phyloP scores from a whole-genome alignment of 2,329 filamentous ascomycete species.

The Hirsutella rhossiliensis region DNA sequence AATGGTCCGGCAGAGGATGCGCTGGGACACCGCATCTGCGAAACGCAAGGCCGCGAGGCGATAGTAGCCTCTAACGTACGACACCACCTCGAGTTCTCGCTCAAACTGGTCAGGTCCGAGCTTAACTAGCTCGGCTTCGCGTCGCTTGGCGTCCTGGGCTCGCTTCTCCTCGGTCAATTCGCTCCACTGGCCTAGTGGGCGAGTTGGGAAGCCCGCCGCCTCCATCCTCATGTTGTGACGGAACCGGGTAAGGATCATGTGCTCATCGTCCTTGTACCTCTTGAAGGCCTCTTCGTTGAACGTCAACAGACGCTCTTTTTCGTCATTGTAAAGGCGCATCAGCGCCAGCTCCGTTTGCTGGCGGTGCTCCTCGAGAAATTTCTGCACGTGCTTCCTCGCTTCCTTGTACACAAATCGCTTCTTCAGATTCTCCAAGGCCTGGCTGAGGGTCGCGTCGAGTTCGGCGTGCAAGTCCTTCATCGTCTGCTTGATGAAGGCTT shows the following conservation, averaged over 20 bases:
- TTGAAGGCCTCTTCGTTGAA: constrained; percentile 38
- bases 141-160: constrained; percentile 27
- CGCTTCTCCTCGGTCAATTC: constrained; percentile 36
- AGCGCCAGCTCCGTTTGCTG: constrained; percentile 25
- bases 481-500: constrained; percentile 33
- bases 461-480: constrained; percentile 33
- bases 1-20: constrained; percentile 36
- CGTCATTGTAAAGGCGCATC: constrained; percentile 35
- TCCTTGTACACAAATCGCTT: constrained; percentile 38
- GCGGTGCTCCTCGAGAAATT: constrained; percentile 30
- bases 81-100: constrained; percentile 48
- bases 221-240: constrained; percentile 38
- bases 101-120: constrained; percentile 46
- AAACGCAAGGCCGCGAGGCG: constrained; percentile 53
- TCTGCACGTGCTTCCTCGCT: constrained; percentile 27
- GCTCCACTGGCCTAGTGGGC: constrained; percentile 25
- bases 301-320: constrained; percentile 44
- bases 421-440: constrained; percentile 32
- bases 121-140: constrained; percentile 28
- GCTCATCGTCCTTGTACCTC: constrained; percentile 32
- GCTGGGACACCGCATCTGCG: constrained; percentile 40
- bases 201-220: constrained; percentile 18
- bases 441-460: constrained; percentile 32
- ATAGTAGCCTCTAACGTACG: constrained; percentile 58
- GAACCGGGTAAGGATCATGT: constrained; percentile 29